Base-by-base conservation (phyloP, 306 rosid species). In the Cucurbita maxima region DNA sequence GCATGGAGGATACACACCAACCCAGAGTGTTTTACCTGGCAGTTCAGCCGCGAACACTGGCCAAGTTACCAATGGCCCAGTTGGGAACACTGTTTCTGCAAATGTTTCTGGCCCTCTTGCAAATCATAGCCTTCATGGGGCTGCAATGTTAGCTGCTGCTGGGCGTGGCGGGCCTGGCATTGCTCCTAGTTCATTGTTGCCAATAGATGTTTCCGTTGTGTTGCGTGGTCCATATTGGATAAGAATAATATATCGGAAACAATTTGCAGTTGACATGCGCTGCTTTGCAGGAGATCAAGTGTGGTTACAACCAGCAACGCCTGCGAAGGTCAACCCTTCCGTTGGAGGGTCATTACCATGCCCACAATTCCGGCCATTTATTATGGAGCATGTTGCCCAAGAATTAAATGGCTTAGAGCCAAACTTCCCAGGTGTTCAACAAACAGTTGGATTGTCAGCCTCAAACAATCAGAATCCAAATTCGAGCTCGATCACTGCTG, bases 241-340 rank as follows among this genome's bases (percentile, higher is more conserved):
- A 78, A 82, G 99, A 48, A 95, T 95, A 73, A 88, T 95, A 82
- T 95, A 95, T 61, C 88, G 99, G 51, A 91, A 95, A 83, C 83
- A 91, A 58, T 95, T 95, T 80, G 92, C 99, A 15, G 97, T 95
- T 78, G 99, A 95, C 85, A 95, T 95, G 99, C 99, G 99, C 10
- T 95, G 99, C 88, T 91, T 91, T 84, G 96, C 99, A 4, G 99
- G 99, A 80, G 99, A 95, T 82, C 99, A 95, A 84, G 99, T 95
- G 47, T 95, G 99, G 99, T 73, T 95, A 85, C 99, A 95, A 84
- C 99, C 99, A 54, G 97, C 99, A 76, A 95, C 99, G 36, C 99
- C 97, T 15, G 96, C 99, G 52, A 89, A 88, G 79, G 97, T 87
- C 79, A 97, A 93, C 16, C 88, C 87, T 72, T 80, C 85, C 75